phyloP scores from a whole-genome alignment of 2,329 filamentous ascomycete species.

The Chaetoscypha palmicola region DNA sequence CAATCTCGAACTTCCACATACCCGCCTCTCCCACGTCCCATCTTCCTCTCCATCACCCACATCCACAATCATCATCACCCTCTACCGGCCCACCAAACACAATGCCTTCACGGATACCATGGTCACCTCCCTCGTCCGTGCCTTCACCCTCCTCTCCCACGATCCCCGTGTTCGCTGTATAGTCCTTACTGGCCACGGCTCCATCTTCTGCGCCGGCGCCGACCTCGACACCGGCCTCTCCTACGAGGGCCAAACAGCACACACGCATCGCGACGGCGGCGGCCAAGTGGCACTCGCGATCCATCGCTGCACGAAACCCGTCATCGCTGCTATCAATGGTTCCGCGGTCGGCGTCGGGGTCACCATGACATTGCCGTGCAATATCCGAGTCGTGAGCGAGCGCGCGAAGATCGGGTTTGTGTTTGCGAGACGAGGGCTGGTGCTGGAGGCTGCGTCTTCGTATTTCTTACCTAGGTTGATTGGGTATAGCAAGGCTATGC shows the following conservation, averaged over 20 bases:
- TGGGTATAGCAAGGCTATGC: constrained; percentile 55
- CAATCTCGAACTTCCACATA: constrained; percentile 36
- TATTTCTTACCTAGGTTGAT: constrained; percentile 68
- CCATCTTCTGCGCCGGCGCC: constrained; percentile 49
- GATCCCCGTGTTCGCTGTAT: constrained; percentile 49
- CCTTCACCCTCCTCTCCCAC: constrained; percentile 43
- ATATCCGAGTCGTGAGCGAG: constrained; percentile 45
- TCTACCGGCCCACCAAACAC: constrained; percentile 57
- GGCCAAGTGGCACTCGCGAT: constrained; percentile 49
- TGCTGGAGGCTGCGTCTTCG: constrained; percentile 64
- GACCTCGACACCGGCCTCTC: constrained; percentile 23
- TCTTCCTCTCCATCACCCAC: constrained; percentile 47
- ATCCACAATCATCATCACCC: constrained; percentile 53
- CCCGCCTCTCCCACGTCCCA: constrained; percentile 45
- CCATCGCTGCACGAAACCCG: constrained; percentile 50
- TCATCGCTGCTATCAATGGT: constrained; percentile 53
- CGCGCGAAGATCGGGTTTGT: constrained; percentile 66
- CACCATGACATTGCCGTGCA: constrained; percentile 53
- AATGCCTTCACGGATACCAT: constrained; percentile 65
- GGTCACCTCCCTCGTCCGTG: constrained; percentile 51
- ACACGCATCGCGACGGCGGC: constrained; percentile 40
- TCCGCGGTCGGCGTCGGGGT: constrained; percentile 54
- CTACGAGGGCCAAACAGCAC: constrained; percentile 16
- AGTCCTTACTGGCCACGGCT: constrained; percentile 45
- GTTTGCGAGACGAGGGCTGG: constrained; percentile 61